Evolutionary conservation across 1,284 basidiomycete genomes (phyloP), one percentile per base, ranked within the genome.

Genomic region (Microbotryomycetes sp.): DNA sequence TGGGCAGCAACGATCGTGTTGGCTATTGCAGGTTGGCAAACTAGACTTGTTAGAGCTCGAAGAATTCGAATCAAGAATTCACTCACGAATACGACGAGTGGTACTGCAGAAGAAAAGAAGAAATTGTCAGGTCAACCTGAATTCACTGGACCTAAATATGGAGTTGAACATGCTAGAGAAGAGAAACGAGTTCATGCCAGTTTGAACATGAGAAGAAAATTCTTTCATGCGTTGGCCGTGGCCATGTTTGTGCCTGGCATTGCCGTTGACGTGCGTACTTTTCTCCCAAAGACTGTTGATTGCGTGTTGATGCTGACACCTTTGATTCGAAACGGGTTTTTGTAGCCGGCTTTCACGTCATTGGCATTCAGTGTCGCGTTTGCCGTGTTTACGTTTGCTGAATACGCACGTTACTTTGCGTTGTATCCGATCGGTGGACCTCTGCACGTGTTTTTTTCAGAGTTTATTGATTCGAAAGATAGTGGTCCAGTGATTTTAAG

Each of bases 381-480:
- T 75, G 86, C 92, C 5, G 76, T 90, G 65, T 97, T 97, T 79
- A 90, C 86, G n/a, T 96, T 97, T 74, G 85, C 88, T 59, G 92
- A 97, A 78, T 97, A 96, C 77, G 83, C 94, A 66, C 88, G 96
- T 54, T 99, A 97, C 77, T 99, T 97, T 77, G 96, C 96, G 32
- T 83, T 98, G 31, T 97, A 94, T 77, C 96, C 96, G 3, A 88
- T 97, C 71, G 92, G 93, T 7, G 94, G 90, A 4, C 81, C 85
- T 14, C 84, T 99, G 28, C 96, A 99, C 77, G 79, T 97, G 64
- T 99, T 99, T 78, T 86, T 98, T 82, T 89, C 88, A 78, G 94
- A 98, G 76, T 99, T 99, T 73, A 80, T 97, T 73, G 96, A 99
- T 81, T 77, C 87, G 70, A 92, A 93, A 79, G 96, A 99, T 76